Evolutionary conservation across 352 stramenopile genomes (phyloP), one percentile per base, ranked within the genome.

Genomic region (Pelagophyceae sp.): DNA sequence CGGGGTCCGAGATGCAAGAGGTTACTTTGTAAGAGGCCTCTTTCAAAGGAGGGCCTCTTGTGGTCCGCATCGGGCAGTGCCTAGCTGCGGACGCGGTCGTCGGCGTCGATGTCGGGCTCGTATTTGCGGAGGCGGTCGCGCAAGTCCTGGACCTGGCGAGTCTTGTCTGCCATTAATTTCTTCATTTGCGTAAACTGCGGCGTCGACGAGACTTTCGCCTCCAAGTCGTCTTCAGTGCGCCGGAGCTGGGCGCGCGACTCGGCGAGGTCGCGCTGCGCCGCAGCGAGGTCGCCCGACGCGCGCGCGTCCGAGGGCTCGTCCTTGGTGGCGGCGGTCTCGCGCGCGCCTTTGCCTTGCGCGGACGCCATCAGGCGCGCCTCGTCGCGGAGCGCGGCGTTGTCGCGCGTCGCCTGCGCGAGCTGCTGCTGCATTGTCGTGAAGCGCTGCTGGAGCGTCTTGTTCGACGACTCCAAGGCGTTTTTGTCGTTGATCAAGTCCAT

Each of bases 391-490:
- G 51, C 35, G 35, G 0, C 23, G 11, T 74, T 51, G 2, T 74
- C 67, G 33, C 67, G 33, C 15, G 33, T 11, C 2, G n/a, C 67
- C 5, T 3, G 17, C 35, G 33, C 33, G 37, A 11, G 23, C 38
- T 74, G 67, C 15, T 31, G 35, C 38, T 74, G 67, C 2, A 74
- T 17, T n/a, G 20, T 2, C 11, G 15, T 74, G 27, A 74, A 74
- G 11, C 38, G 35, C 67, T 74, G 33, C 37, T 74, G 67, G 35
- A 74, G 38, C 67, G 67, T 74, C 35, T 27, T 58, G 38, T 74
- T 74, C 17, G 6, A 31, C 15, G 51, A 11, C 2, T 31, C 33
- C 15, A 74, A 37, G 33, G 27, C 17, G 27, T 54, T 32, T 2
- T 74, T 74, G 15, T 3, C 11, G 27, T 58, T 1, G 35, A 25